Base-by-base conservation (phyloP, 768 basidiomycete species). In the Russula olivacea region DNA sequence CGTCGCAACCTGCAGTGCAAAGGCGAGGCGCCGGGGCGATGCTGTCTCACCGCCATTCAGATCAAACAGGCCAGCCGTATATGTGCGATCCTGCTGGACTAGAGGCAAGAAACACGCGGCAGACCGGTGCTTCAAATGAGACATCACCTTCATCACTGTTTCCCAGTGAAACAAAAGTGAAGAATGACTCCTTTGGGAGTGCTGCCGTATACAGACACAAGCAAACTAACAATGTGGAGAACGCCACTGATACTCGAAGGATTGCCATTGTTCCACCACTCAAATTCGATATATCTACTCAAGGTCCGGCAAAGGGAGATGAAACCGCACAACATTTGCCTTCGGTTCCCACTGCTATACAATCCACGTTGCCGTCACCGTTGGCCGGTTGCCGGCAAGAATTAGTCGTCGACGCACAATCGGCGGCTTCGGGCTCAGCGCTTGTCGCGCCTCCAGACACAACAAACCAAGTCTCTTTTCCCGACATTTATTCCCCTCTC, bases 11-110 rank as follows among this genome's bases (percentile, higher is more conserved):
- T 43, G 69, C 51, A 47, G 36, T 69, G 25, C 63, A 67, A 10
- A 73, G 74, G 45, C 70, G 69, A 56, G 80, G 81, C 50, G 75
- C 78, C 34, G 79, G 81, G 53, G 71, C 73, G 52, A 79, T 81
- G 64, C 70, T 81, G 56, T 79, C 79, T 21, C 81, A 83, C 71
- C 85, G 84, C 74, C 78, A 83, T 69, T 83, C 84, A 9, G 74
- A 81, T 61, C 74, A 80, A 60, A 79, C 83, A 64, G 71, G 69
- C 25, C 73, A 73, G 56, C 67, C 71, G 8, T 74, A 70, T 66
- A 63, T 68, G 53, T 25, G 3, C 12, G 61, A n/a, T 32, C 2
- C 36, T 19, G 32, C 38, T 17, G 48, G 28, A 38, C 21, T n/a
- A 51, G 63, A 54, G 61, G 54, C 51, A 53, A 53, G 2, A 4